Evolutionary conservation across 108 stramenopile genomes (phyloP).

Genomic region (Skeletonema costatum): DNA sequence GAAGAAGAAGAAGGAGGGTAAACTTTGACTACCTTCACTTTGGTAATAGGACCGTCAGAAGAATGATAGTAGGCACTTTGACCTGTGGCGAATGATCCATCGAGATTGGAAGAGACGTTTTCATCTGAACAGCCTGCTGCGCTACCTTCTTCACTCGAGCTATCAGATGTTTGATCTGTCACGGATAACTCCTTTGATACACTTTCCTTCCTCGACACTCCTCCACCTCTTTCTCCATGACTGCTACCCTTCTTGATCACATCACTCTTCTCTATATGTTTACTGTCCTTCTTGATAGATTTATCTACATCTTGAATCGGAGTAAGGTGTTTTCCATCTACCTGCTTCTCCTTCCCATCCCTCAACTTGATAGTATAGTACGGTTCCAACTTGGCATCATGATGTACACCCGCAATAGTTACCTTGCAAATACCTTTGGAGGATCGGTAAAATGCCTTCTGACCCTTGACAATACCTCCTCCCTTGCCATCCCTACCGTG

Average conservation of each 20-base stretch:
- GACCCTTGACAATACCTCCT: constrained; percentile 20
- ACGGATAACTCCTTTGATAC: neutral
- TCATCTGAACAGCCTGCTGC: neutral
- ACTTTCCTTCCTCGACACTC: neutral
- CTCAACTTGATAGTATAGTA: constrained; percentile 53
- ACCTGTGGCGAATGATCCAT: neutral
- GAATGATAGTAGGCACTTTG: constrained; percentile 38
- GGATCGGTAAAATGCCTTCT: constrained; percentile 33
- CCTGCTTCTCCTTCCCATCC: constrained; percentile 62
- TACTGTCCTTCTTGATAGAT: neutral
- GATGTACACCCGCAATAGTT: constrained; percentile 47
- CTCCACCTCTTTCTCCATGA: neutral
- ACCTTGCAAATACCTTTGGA: constrained; percentile 42
- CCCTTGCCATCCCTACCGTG: neutral
- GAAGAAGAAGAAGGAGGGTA: neutral
- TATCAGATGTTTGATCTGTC: constrained; percentile 2
- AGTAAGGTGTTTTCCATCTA: constrained; percentile 38
- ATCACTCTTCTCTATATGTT: neutral
- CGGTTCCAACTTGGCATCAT: constrained; percentile 52
- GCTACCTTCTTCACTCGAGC: neutral
- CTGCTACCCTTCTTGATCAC: neutral
- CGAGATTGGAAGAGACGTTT: neutral
- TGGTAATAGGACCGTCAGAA: constrained; percentile 13
- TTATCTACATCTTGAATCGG: constrained; percentile 12
- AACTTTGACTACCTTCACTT: constrained; percentile 24